A percentile compares a stretch with the other conserved stretches of the same genome.
These are phyloP conservation scores for Porodaedalea pini DNA, from an alignment of 1,284 basidiomycete species.

Conservation along the genomic window DNA sequence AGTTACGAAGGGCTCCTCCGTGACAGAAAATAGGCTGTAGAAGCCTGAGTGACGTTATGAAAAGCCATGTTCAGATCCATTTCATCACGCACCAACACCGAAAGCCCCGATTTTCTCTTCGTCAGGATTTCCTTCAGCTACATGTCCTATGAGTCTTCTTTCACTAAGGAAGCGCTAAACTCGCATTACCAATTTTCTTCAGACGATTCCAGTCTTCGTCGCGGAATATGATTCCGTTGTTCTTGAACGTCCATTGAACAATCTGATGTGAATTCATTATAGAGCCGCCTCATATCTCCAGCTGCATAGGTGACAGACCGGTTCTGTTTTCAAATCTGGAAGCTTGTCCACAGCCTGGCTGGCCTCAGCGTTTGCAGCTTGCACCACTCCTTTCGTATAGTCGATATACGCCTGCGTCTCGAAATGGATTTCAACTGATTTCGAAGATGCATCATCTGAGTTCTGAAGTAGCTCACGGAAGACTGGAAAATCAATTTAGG, in stretches of 20 bases:
- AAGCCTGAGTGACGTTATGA: conserved; percentile 46
- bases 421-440: conserved; percentile 78
- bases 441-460: conserved; percentile 90
- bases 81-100: conserved; percentile 61
- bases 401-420: conserved; percentile 60
- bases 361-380: conserved; percentile 6
- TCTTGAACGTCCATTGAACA: conserved; percentile 77
- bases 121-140: conserved; percentile 82
- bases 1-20: conserved; percentile 92
- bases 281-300: not conserved
- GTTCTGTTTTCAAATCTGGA: conserved; percentile 61
- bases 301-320: conserved; percentile 30
- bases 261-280: conserved; percentile 41
- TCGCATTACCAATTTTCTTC: conserved; percentile 72
- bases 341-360: conserved; percentile 26
- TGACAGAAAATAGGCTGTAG: conserved; percentile 78
- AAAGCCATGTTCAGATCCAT: not conserved
- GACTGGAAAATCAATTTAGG: conserved; percentile 39
- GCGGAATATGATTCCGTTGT: conserved; percentile 80
- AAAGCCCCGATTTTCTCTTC: conserved; percentile 86
- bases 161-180: not conserved
- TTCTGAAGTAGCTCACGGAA: conserved; percentile 93
- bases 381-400: conserved; percentile 32
- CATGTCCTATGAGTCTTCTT: conserved; percentile 6
- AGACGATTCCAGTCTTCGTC: conserved; percentile 86